Evolutionary conservation across 768 basidiomycete genomes (phyloP), one percentile per base, ranked within the genome.

Genomic region (Scleroderma citrinum): DNA sequence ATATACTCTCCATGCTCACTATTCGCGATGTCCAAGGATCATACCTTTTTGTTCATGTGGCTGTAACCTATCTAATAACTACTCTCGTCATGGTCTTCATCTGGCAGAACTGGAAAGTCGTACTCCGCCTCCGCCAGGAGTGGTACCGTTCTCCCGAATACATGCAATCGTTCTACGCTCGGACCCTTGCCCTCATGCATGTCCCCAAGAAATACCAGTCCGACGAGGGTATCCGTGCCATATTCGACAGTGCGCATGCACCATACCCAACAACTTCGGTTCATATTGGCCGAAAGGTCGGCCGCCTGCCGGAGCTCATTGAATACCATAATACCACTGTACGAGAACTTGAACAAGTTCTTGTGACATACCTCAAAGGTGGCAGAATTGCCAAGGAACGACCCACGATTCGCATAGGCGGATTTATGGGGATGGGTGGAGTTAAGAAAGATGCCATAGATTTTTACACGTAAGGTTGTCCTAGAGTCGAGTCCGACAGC

Each of bases 111-210:
- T 92, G 89, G 90, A 74, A 66, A 40, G 71, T 72, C 39, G 90
- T 98, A 78, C 72, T 97, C 45, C 71, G 69, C 37, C 81, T 99
- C 1, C 85, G 95, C 3, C 76, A 79, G 55, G 72, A 76, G 30
- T 99, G 92, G 88, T 98, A 93, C 74, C 82, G 87, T 53, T 90
- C 87, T 3, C 85, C 88, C 7, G 88, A 90, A 60, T 94, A 96
- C 68, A 76, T 85, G 44, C 77, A 85, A 53, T 87, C 87, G 2
- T 96, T 98, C 75, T 93, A 96, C 61, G 91, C 94, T 1, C 82
- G 96, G 32, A 97, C 95, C 0, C 77, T 99, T 46, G 82, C 90
- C 64, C 77, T 94, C 53, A 80, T 77, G 17, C 77, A 78, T 52
- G 88, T 98, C 7, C 82, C 85, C 19, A 89, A 82, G 71, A 85